Evolutionary conservation across 345 rosid species (phyloP).

Genomic region (Pistacia atlantica): DNA sequence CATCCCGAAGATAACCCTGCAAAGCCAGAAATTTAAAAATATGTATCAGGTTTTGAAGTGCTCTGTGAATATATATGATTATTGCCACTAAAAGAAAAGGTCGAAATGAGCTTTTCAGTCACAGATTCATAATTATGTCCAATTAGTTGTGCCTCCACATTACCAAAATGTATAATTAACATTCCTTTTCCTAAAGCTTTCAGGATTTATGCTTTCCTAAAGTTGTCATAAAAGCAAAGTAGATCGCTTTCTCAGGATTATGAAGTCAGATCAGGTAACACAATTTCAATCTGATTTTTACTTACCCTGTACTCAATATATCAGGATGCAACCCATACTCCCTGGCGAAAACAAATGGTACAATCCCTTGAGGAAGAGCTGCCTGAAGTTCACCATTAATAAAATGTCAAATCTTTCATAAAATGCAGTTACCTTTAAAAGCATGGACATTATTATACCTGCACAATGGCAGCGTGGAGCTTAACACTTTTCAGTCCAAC

Average conservation of each 20-base stretch:
- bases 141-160: conserved; percentile 15
- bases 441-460: conserved; percentile 34
- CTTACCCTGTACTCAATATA: conserved; percentile 72
- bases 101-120: neutral
- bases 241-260: conserved; percentile 5
- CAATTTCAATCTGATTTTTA: neutral
- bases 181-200: conserved; percentile 1
- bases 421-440: neutral
- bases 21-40: neutral
- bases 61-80: neutral
- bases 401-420: neutral
- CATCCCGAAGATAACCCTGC: conserved; percentile 94
- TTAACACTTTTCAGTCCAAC: conserved; percentile 52
- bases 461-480: conserved; percentile 76
- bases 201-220: neutral
- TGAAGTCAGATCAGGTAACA: conserved; percentile 1
- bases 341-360: conserved; percentile 79
- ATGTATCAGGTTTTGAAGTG: neutral
- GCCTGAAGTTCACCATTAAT: conserved; percentile 43
- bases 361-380: conserved; percentile 83
- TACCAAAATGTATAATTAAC: conserved; percentile 6
- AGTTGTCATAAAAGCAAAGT: conserved; percentile 16
- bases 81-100: neutral
- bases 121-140: neutral
- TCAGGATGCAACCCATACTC: conserved; percentile 80